Evolutionary conservation across 257 asterid species (phyloP), one percentile per base, ranked within the genome.

Genomic region (Perilla frutescens): DNA sequence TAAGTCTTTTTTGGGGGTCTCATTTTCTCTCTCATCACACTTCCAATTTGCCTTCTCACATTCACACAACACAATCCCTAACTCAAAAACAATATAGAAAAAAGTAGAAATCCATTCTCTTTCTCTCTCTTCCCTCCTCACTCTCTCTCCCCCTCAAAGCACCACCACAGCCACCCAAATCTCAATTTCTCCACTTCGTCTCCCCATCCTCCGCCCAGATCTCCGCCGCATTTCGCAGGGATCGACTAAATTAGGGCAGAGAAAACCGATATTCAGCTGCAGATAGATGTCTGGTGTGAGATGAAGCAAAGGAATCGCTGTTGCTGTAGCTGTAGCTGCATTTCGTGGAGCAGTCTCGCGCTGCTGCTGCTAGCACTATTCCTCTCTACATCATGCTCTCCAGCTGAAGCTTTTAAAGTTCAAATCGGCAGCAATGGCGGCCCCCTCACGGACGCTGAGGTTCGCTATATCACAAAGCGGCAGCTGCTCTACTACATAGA

Each of bases 241-340:
- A 12, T 64, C 26, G 55, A 13, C 41, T 3, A 29, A 36, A 29
- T 20, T 45, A 71, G 29, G 58, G 15, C 29, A 4, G 2, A 1
- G 3, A 48, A 41, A 13, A 47, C 69, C 45, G 20, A 10, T 62
- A 71, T 34, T 67, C 15, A 60, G 70, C 71, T 57, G 79, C 90
- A 79, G 81, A 86, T 91, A 83, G 89, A 91, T 91, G 97, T 85
- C 91, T 84, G 79, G 81, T 74, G 89, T 89, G 94, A 87, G 84
- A 91, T 91, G 97, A 91, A 83, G 88, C 79, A 79, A 72, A 79
- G 81, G 61, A 77, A 53, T 54, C 60, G 47, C 26, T 50, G 34
- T 43, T 50, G 70, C 73, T 50, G 56, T 50, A 50, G 56, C 56
- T n/a, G n/a, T n/a, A n/a, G n/a, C n/a, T 76, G 81, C 81, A 63